Conservation (phyloP, 202 grass and related monocot genomes). For the Hordeum pubiflorum region DNA sequence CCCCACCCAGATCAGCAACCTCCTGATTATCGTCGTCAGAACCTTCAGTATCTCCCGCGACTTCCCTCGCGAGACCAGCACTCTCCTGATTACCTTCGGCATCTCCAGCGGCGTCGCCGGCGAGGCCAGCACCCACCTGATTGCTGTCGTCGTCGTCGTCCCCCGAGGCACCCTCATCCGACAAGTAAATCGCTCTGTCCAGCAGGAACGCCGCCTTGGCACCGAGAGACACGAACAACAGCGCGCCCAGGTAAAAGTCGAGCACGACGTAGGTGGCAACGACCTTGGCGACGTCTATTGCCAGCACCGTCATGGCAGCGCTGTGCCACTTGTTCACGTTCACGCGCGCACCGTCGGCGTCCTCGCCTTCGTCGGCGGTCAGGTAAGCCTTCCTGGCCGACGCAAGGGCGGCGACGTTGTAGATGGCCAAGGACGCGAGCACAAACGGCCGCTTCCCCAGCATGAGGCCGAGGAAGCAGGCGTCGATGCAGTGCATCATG, state of each 20-base stretch:
- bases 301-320: background rate
- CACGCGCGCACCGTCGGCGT: background rate
- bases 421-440: background rate
- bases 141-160: background rate
- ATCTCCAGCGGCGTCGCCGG: background rate
- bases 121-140: background rate
- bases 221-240: background rate
- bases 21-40: background rate
- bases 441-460: background rate
- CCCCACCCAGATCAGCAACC: background rate
- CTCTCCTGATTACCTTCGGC: background rate
- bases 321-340: background rate
- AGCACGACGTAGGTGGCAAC: background rate
- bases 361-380: background rate
- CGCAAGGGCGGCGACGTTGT: background rate
- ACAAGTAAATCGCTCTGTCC: background rate
- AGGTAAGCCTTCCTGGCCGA: background rate
- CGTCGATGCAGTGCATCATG: background rate
- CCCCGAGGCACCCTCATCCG: background rate
- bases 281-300: slow-evolving; percentile 4
- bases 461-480: background rate
- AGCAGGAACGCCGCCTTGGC: background rate
- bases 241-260: background rate
- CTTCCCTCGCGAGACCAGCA: background rate
- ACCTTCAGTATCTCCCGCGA: background rate